Conservation (phyloP, 2,329 filamentous ascomycete species). For the Aureobasidium subglaciale region DNA sequence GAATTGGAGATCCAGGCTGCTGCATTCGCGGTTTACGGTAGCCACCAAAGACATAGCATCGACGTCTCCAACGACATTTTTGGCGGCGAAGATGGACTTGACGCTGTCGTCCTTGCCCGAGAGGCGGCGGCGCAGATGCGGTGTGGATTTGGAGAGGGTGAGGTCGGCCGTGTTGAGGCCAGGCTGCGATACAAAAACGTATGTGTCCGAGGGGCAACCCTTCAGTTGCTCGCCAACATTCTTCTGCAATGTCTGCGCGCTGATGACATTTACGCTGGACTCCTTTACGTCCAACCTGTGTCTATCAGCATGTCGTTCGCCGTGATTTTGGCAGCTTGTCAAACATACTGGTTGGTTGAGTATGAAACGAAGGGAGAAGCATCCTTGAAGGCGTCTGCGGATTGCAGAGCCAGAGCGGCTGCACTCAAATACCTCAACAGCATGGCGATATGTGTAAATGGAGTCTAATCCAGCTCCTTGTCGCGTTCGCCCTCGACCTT, state of each 20-base stretch:
- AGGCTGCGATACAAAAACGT: conserved; percentile 61
- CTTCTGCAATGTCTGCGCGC: conserved; percentile 22
- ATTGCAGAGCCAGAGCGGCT: conserved; percentile 13
- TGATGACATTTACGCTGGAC: conserved; percentile 24
- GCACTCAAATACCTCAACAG: conserved; percentile 11
- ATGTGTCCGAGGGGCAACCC: conserved; percentile 18
- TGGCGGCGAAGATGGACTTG: background rate
- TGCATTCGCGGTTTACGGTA: background rate
- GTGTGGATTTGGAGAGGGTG: conserved; percentile 43
- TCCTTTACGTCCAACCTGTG: conserved; percentile 15
- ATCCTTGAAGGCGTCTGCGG: conserved; percentile 67
- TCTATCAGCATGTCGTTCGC: conserved; percentile 18
- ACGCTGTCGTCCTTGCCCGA: conserved; percentile 25
- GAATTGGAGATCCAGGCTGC: background rate
- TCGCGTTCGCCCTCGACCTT: conserved; percentile 11
- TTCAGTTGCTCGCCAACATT: background rate
- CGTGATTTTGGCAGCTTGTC: background rate
- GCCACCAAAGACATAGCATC: background rate
- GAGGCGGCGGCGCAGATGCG: conserved; percentile 48
- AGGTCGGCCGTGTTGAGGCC: conserved; percentile 67
- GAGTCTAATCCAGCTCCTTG: background rate
- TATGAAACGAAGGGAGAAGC: conserved; percentile 85
- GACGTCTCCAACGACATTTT: conserved; percentile 10
- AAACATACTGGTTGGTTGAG: conserved; percentile 69
- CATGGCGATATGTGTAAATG: conserved; percentile 4